Percentiles rank a stretch among this genome's conserved stretches.
Evolutionary conservation across 257 asterid species (phyloP).

Genomic region (Penstemon davidsonii): DNA sequence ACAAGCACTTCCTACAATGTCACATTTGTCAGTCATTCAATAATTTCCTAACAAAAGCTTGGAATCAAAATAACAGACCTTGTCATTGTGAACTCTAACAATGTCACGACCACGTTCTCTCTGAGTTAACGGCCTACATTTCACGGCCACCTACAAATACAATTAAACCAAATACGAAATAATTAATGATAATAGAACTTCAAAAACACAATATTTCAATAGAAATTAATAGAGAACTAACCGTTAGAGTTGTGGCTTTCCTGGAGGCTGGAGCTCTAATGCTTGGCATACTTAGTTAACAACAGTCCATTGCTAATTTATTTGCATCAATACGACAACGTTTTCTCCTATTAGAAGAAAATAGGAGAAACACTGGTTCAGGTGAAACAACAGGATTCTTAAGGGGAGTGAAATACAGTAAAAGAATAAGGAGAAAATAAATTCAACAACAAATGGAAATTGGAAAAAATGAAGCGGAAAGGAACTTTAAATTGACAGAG

Average conservation of each 20-base stretch:
- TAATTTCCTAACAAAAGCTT: background rate
- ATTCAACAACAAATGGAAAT: background rate
- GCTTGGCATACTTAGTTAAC: conserved; percentile 67
- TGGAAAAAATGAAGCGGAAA: background rate
- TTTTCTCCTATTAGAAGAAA: background rate
- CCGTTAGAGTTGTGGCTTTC: conserved; percentile 77
- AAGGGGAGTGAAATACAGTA: too few species aligned
- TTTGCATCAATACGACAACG: conserved; percentile 12
- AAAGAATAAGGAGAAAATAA: too few species aligned
- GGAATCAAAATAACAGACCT: conserved; percentile 46
- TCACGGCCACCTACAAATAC: conserved; percentile 71
- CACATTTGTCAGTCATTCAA: conserved; percentile 14
- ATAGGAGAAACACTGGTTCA: conserved; percentile 18
- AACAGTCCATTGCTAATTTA: conserved; percentile 5
- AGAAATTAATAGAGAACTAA: conserved; percentile 28
- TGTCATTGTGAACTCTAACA: conserved; percentile 71
- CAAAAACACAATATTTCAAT: background rate
- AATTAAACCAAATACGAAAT: background rate
- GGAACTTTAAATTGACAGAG: background rate
- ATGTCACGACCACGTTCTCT: conserved; percentile 71
- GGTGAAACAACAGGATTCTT: conserved; percentile 31
- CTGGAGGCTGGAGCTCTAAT: conserved; percentile 74
- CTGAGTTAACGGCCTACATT: conserved; percentile 83
- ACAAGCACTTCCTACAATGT: conserved; percentile 76
- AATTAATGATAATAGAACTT: background rate